Evolutionary conservation across 305 asterid species (phyloP), one percentile per base, ranked within the genome.

Genomic region (Fraxinus latifolia): DNA sequence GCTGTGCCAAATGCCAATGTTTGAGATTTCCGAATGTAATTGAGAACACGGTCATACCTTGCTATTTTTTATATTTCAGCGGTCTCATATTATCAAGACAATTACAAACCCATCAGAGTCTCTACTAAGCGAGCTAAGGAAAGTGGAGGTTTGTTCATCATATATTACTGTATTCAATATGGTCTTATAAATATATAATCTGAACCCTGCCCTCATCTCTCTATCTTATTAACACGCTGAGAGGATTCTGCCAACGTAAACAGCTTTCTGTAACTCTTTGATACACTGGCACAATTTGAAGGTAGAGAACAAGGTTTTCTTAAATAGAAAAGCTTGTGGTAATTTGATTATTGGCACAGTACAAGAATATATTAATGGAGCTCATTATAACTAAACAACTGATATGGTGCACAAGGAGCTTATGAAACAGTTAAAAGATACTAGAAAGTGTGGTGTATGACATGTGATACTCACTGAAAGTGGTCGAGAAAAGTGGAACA

Each of bases 91-190:
- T 74, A 87, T 94, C 83, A 85, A 89, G 89, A 95, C 99, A 44
- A 91, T 95, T 36, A 94, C 98, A 42, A 94, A 94, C 83, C 99
- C 99, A 65, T 95, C 97, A 68, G 99, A 95, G 87, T 94, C 97
- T 80, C 97, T 94, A 84, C 97, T 95, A 34, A 89, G 92, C 68
- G 97, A 96, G 91, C 96, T 95, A 34, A 93, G 96, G 74, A 95
- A 94, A 94, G 99, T 95, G 88, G 98, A 94, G 98, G 98, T 95
- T 78, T 84, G 95, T 77, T 71, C 77, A 15, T 81, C 44, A 77
- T 34, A 74, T 75, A 29, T 23, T 81, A 77, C 34, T 33, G 77
- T 72, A 53, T 78, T 70, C 76, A 70, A 70, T 70, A 7, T 32
- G 42, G 42, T 29, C 75, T 31, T 70, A 7, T 5, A 15, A 29